Percentiles rank a stretch among this genome's conserved stretches.
Evolutionary conservation across 805 yeast genomes (phyloP).

Genomic region (Kuraishia ogatae): DNA sequence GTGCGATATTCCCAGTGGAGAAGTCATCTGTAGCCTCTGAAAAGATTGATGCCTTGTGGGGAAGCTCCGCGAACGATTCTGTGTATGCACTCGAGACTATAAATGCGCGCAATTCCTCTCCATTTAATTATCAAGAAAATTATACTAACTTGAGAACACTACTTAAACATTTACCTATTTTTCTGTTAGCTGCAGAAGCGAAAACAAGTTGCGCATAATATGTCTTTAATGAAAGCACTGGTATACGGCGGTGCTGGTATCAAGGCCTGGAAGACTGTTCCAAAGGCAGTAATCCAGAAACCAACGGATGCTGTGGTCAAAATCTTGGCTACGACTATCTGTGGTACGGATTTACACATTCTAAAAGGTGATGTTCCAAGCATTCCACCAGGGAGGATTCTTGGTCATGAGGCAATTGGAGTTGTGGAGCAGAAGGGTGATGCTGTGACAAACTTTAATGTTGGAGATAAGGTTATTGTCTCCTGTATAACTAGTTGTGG

Average conservation of each 20-base stretch:
- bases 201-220: not conserved
- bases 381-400: constrained; percentile 32
- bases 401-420: constrained; percentile 63
- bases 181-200: not conserved
- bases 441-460: constrained; percentile 36
- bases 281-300: constrained; percentile 32
- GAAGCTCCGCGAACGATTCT: not conserved
- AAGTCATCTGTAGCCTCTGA: not conserved
- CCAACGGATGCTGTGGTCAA: constrained; percentile 52
- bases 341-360: constrained; percentile 60
- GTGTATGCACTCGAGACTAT: not conserved
- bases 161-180: not conserved
- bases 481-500: constrained; percentile 63
- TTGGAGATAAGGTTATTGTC: constrained; percentile 52
- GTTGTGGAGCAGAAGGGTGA: constrained; percentile 40
- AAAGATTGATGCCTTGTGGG: not conserved
- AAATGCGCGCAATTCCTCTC: too few relatives aligned
- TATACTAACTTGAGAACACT: too few relatives aligned
- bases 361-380: constrained; percentile 54
- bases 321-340: constrained; percentile 49
- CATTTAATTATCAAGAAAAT: too few relatives aligned
- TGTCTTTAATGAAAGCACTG: constrained; percentile 33
- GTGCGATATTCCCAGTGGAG: not conserved
- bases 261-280: constrained; percentile 26
- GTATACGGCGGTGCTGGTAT: constrained; percentile 35